Conservation (phyloP, 768 basidiomycete species). For the Boletus vinaceobasis region DNA sequence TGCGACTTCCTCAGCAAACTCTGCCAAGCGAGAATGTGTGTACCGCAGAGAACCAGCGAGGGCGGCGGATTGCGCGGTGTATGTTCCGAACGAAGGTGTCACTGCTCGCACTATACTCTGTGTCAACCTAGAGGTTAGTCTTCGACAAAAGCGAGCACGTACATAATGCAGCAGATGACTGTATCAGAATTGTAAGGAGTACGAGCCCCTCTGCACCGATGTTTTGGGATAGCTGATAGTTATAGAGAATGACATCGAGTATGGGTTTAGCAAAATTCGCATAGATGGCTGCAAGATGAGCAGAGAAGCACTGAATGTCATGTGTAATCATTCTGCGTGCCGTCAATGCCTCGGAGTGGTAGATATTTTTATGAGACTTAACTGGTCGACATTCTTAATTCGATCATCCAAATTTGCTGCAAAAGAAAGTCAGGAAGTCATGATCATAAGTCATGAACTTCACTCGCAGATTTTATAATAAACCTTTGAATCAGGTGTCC, state of each 20-base stretch:
- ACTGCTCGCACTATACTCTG: conserved; percentile 67
- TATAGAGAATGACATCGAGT: conserved; percentile 91
- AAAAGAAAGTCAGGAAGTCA: conserved; percentile 1
- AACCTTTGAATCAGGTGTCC: conserved; percentile 69
- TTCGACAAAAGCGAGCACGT: conserved; percentile 30
- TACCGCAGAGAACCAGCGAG: conserved; percentile 88
- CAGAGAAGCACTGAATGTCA: conserved; percentile 91
- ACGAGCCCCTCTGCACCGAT: conserved; percentile 92
- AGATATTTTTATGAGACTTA: conserved; percentile 17
- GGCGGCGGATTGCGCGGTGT: conserved; percentile 84
- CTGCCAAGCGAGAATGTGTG: conserved; percentile 85
- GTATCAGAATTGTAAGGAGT: conserved; percentile 78
- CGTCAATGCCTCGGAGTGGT: conserved; percentile 9
- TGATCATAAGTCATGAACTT: not conserved
- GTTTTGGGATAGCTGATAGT: conserved; percentile 90
- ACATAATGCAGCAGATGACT: conserved; percentile 80
- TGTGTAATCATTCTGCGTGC: conserved; percentile 82
- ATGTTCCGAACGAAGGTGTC: conserved; percentile 90
- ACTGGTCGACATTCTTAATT: conserved; percentile 96
- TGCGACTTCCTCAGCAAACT: conserved; percentile 86
- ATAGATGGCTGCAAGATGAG: conserved; percentile 89
- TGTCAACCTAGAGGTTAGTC: conserved; percentile 1
- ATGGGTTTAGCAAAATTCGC: conserved; percentile 91
- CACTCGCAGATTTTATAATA: conserved; percentile 88
- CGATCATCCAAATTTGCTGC: conserved; percentile 91